Percentiles rank a stretch among this genome's conserved stretches.
Conservation (phyloP, 2,329 filamentous ascomycete genomes). For the Stachybotrys elegans region DNA sequence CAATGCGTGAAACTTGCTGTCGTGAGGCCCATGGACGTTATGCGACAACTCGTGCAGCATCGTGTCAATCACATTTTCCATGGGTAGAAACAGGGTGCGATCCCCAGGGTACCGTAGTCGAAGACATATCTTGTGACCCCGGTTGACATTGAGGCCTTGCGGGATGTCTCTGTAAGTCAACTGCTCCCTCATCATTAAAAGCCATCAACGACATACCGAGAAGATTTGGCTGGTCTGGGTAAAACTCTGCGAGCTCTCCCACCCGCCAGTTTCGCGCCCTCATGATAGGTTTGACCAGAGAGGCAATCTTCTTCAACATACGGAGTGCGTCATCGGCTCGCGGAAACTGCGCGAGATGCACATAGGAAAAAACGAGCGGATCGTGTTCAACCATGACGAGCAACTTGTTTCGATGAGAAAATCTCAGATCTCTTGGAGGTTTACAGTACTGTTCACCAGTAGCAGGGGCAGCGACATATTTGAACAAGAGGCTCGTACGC, state of each 20-base stretch:
- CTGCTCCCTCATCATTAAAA: neutral
- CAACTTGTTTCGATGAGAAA: no score
- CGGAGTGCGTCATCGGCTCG: constrained; percentile 47
- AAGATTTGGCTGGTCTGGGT: constrained; percentile 67
- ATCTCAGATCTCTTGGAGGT: no score
- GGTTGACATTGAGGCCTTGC: constrained; percentile 69
- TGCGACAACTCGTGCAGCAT: constrained; percentile 95
- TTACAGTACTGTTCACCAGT: neutral
- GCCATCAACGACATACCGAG: constrained; percentile 47
- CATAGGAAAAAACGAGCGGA: constrained; percentile 40
- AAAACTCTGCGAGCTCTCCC: constrained; percentile 76
- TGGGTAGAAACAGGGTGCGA: constrained; percentile 68
- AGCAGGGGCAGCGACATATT: no score
- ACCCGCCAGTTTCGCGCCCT: constrained; percentile 78
- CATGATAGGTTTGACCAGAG: constrained; percentile 93
- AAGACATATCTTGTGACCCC: constrained; percentile 73
- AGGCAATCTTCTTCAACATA: constrained; percentile 74
- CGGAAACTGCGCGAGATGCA: constrained; percentile 41
- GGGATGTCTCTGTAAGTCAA: neutral
- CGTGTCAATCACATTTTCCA: constrained; percentile 80
- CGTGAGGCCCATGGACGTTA: constrained; percentile 77
- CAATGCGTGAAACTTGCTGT: constrained; percentile 74
- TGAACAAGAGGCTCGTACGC: neutral
- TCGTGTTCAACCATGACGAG: constrained; percentile 27
- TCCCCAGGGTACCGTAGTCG: constrained; percentile 75